These are phyloP conservation scores for Cercospora brassicicola DNA, from an alignment of 2,329 filamentous ascomycete genomes.

Conservation along the genomic window DNA sequence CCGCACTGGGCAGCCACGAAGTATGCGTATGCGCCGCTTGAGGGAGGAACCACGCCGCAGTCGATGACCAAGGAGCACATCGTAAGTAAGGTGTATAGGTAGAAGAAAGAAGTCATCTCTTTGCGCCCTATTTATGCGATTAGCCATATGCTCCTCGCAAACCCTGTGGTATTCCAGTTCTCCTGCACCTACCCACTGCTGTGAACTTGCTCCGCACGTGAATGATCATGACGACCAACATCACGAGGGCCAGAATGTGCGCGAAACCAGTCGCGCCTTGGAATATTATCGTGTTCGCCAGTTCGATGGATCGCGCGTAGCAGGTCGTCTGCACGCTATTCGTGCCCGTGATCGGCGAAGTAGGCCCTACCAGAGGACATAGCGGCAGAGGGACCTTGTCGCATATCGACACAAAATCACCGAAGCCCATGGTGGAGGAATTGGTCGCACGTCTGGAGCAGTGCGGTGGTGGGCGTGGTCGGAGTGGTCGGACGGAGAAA, in stretches of 20 bases:
- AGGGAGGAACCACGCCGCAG: constrained; percentile 84
- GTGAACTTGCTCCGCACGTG: constrained; percentile 98
- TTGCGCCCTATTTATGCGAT: constrained; percentile 56
- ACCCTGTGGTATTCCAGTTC: neutral
- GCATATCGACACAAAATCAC: constrained; percentile 87
- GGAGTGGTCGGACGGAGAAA: constrained; percentile 4
- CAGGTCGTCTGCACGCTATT: constrained; percentile 78
- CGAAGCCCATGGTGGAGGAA: constrained; percentile 72
- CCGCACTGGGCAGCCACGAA: constrained; percentile 87
- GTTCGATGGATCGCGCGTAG: constrained; percentile 90
- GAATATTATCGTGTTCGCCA: constrained; percentile 98
- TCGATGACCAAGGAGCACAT: constrained; percentile 88
- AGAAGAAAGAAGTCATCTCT: constrained; percentile 88
- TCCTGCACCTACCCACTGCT: constrained; percentile 72
- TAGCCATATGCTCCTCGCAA: constrained; percentile 7
- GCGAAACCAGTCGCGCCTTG: constrained; percentile 86
- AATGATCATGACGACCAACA: constrained; percentile 97
- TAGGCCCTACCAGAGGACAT: constrained; percentile 79
- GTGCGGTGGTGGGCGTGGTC: constrained; percentile 5
- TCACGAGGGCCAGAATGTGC: constrained; percentile 84
- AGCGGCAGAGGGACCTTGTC: constrained; percentile 79
- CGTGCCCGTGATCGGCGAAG: constrained; percentile 65
- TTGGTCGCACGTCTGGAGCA: constrained; percentile 4
- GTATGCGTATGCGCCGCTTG: constrained; percentile 79
- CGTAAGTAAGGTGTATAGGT: constrained; percentile 88